Evolutionary conservation across 2,329 filamentous ascomycete genomes (phyloP).

Genomic region (Hirsutella rhossiliensis): DNA sequence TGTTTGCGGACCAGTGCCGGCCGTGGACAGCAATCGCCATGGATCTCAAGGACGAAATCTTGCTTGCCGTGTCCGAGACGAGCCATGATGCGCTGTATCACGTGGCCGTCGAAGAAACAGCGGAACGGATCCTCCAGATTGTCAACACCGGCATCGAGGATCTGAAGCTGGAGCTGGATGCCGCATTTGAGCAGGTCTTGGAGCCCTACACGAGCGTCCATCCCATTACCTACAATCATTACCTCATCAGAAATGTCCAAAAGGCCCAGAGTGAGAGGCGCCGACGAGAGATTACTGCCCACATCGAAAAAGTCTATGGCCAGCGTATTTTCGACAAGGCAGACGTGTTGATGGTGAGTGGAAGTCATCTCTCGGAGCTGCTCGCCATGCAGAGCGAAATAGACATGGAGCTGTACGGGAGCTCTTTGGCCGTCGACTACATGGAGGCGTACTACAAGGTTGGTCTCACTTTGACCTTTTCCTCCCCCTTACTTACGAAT

Average conservation of each 20-base stretch:
- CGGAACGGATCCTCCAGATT: constrained; percentile 4
- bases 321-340: background rate
- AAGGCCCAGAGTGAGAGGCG: constrained; percentile 9
- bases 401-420: constrained; percentile 1
- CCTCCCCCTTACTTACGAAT: too few relatives aligned
- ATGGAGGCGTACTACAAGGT: constrained; percentile 30
- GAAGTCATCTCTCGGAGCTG: background rate
- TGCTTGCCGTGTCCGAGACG: constrained; percentile 6
- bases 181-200: constrained; percentile 32
- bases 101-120: constrained; percentile 7
- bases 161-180: constrained; percentile 16
- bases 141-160: constrained; percentile 8
- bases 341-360: background rate
- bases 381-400: background rate
- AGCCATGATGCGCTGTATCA: constrained; percentile 3
- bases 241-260: constrained; percentile 28
- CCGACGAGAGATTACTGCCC: background rate
- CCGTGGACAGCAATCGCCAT: constrained; percentile 38
- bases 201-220: constrained; percentile 27
- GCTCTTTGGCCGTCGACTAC: constrained; percentile 16
- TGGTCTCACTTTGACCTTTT: background rate
- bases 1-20: constrained; percentile 46
- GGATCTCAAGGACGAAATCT: background rate
- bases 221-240: constrained; percentile 41
- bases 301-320: constrained; percentile 3